A percentile compares a stretch with the other conserved stretches of the same genome.
These are phyloP conservation scores for Lenzites betulinus DNA, from an alignment of 768 basidiomycete species.

Conservation along the genomic window DNA sequence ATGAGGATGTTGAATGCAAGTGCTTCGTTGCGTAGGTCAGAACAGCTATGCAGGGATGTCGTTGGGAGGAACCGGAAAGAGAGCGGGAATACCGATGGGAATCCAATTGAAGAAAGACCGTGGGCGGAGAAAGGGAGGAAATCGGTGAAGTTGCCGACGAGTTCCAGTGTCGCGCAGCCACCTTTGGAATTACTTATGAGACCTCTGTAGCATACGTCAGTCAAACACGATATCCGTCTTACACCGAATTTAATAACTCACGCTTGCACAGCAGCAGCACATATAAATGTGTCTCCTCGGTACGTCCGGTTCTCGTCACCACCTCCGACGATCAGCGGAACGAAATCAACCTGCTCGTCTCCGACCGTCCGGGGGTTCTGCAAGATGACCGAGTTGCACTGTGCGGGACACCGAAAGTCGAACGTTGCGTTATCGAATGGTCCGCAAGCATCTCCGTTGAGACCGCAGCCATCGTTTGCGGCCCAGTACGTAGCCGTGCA, in stretches of 20 bases:
- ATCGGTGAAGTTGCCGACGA: conserved; percentile 72
- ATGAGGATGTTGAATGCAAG: conserved; percentile 74
- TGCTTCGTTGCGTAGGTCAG: conserved; percentile 68
- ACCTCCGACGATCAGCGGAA: conserved; percentile 84
- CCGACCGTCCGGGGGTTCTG: conserved; percentile 79
- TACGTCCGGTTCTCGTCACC: conserved; percentile 74
- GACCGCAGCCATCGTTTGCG: conserved; percentile 69
- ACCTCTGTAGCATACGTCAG: conserved; percentile 47
- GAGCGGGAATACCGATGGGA: conserved; percentile 74
- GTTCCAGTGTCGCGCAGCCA: conserved; percentile 73
- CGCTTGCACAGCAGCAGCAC: conserved; percentile 82
- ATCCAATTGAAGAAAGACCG: conserved; percentile 71
- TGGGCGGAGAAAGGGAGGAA: conserved; percentile 60
- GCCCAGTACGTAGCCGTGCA: conserved; percentile 76
- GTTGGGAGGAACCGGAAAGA: conserved; percentile 58
- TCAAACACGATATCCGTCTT: conserved; percentile 3
- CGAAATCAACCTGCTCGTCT: conserved; percentile 59
- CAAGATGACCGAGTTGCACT: conserved; percentile 61
- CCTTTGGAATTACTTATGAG: conserved; percentile 63
- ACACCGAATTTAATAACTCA: conserved; percentile 37
- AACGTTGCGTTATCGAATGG: conserved; percentile 64
- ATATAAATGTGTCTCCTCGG: conserved; percentile 83
- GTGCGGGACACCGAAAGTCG: conserved; percentile 82
- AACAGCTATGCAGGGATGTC: conserved; percentile 59
- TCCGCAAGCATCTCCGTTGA: conserved; percentile 64